Conservation (phyloP, 768 basidiomycete species). For the Gymnopilus dilepis region DNA sequence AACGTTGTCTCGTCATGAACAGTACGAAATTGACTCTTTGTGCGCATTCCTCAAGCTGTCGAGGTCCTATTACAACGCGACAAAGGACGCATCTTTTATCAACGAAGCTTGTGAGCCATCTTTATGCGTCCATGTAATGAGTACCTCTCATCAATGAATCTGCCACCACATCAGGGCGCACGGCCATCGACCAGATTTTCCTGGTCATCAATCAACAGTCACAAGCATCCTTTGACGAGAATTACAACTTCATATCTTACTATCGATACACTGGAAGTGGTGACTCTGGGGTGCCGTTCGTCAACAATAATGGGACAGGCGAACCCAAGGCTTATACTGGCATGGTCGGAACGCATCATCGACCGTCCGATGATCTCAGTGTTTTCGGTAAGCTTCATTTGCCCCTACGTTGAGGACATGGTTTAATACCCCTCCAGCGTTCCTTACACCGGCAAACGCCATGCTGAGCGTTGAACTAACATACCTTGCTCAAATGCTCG, state of each 20-base stretch:
- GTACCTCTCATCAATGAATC: no score
- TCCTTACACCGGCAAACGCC: conserved; percentile 79
- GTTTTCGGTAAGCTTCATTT: conserved; percentile 51
- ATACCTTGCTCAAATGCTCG: conserved; percentile 64
- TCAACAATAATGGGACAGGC: conserved; percentile 71
- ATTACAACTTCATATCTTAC: conserved; percentile 77
- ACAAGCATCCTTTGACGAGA: conserved; percentile 67
- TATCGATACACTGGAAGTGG: conserved; percentile 83
- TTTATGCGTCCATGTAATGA: no score
- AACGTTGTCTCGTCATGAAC: not conserved
- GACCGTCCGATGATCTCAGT: conserved; percentile 79
- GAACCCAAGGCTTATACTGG: conserved; percentile 80
- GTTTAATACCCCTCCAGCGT: conserved; percentile 49
- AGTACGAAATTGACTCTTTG: conserved; percentile 84
- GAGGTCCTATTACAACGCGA: conserved; percentile 70
- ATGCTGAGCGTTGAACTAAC: conserved; percentile 79
- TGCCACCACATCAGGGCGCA: conserved; percentile 64
- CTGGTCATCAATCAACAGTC: conserved; percentile 80
- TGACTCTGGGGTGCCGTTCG: conserved; percentile 65
- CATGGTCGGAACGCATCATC: conserved; percentile 75
- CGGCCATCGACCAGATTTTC: conserved; percentile 74
- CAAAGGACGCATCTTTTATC: conserved; percentile 73
- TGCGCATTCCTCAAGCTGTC: conserved; percentile 83
- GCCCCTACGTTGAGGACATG: not conserved
- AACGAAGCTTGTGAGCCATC: conserved; percentile 65